Evolutionary conservation across 2,329 filamentous ascomycete species (phyloP), one percentile per base, ranked within the genome.

Genomic region (Exophiala phaeomuriformis): DNA sequence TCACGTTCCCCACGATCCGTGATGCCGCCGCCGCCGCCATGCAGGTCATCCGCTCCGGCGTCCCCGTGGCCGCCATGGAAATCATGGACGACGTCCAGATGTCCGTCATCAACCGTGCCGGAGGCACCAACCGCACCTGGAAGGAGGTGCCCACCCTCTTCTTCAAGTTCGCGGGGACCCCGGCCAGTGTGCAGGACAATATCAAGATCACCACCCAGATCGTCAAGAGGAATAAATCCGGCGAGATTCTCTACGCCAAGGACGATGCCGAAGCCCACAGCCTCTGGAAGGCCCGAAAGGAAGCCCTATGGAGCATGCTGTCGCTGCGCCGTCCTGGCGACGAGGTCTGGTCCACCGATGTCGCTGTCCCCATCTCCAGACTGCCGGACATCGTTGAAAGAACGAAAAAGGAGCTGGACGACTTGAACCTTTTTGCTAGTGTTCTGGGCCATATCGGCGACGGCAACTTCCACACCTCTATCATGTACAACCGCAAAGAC

Each of bases 391-490:
- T 84, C 45, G 82, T 84, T 37, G 77, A 43, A 6, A 39, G 7
- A 41, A 90, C 87, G 58, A 95, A 95, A 73, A 86, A 88, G 66
- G 88, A 95, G 65, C 84, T 95, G 78, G 86, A 91, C 64, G 83
- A 88, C 8, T 76, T 95, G 7, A 89, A 88, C 0, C 72, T 95
- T 1, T 95, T 95, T 67, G 88, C 89, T 1, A 90, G 86, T 64
- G 87, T 95, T 30, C 75, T 96, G 3, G 90, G 90, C 2, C 90
- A 96, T 65, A 85, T 96, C 52, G 90, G 90, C 8, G 90, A 95
- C 66, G 90, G 90, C 36, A 96, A 96, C 69, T 96, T 96, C 73
- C 90, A 96, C 68, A 85, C 90, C 67, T 88, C 85, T 66, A 93
- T 96, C 70, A 85, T 96, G 72, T 96, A 95, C 47, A 82, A 93